phyloP scores from a whole-genome alignment of 2,329 filamentous ascomycete genomes.

The Stenocarpella maydis region DNA sequence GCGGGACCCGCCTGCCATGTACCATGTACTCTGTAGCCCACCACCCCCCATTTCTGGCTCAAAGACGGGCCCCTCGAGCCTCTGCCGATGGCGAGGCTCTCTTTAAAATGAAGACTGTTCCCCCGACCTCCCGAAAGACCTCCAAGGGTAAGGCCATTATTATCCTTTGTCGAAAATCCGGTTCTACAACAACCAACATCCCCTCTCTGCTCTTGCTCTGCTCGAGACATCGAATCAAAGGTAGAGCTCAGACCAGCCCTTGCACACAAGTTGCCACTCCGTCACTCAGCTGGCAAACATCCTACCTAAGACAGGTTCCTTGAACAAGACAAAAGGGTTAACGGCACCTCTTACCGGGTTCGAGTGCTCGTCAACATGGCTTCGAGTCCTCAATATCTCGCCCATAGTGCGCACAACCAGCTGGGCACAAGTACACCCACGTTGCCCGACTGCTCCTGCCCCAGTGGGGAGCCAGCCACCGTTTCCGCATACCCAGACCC shows the following conservation, averaged over 20 bases:
- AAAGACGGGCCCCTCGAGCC: constrained; percentile 31
- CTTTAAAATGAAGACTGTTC: constrained; percentile 25
- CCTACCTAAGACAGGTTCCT: constrained; percentile 16
- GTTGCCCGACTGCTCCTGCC: constrained; percentile 32
- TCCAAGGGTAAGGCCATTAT: constrained; percentile 22
- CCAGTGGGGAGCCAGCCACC: constrained; percentile 28
- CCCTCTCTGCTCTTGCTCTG: constrained; percentile 2
- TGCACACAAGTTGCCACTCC: background rate
- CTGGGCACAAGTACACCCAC: constrained; percentile 36
- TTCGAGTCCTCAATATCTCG: constrained; percentile 39
- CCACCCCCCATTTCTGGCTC: constrained; percentile 18
- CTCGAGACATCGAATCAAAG: constrained; percentile 25
- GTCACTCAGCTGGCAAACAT: constrained; percentile 15
- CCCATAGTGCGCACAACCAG: constrained; percentile 38
- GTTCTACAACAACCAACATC: constrained; percentile 27
- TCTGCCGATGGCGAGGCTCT: constrained; percentile 28
- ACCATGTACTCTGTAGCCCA: constrained; percentile 19
- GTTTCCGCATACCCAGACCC: constrained; percentile 34
- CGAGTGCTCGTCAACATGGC: constrained; percentile 43
- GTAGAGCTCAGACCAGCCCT: background rate
- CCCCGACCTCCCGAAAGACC: constrained; percentile 29
- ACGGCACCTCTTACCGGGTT: constrained; percentile 37
- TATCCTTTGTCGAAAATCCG: constrained; percentile 25
- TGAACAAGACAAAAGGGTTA: constrained; percentile 34
- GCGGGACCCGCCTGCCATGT: background rate